A percentile compares a stretch with the other conserved stretches of the same genome.
These are phyloP conservation scores for Geranium incanum DNA, from an alignment of 441 rosid genomes.

Conservation along the genomic window DNA sequence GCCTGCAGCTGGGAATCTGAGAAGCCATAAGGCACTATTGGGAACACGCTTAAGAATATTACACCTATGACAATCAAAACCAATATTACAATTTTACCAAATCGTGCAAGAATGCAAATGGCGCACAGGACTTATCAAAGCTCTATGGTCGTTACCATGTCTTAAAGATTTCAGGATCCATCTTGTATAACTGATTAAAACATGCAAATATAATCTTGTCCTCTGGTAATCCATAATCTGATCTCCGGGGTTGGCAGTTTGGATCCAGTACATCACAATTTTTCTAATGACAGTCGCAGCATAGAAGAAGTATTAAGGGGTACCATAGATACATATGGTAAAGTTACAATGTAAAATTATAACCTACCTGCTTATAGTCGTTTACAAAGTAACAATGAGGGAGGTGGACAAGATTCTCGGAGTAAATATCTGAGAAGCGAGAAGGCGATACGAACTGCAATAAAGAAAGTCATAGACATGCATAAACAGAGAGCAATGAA, in stretches of 20 bases:
- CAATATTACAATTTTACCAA: not conserved
- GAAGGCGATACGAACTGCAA: conserved; percentile 90
- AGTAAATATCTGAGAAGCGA: conserved; percentile 64
- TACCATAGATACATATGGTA: not conserved
- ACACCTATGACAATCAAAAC: conserved; percentile 47
- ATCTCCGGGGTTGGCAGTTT: conserved; percentile 62
- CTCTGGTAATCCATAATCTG: conserved; percentile 94
- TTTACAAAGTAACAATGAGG: conserved; percentile 99
- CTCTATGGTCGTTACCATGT: conserved; percentile 52
- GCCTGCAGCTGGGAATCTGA: conserved; percentile 97
- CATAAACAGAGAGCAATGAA: not conserved
- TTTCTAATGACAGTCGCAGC: conserved; percentile 46
- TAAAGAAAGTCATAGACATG: conserved; percentile 17
- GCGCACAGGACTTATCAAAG: not conserved
- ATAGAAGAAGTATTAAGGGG: conserved; percentile 1
- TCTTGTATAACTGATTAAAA: conserved; percentile 95
- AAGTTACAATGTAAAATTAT: not conserved
- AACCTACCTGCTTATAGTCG: conserved; percentile 85
- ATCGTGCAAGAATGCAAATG: not conserved
- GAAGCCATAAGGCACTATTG: conserved; percentile 96
- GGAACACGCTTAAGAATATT: conserved; percentile 95
- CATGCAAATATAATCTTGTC: conserved; percentile 95
- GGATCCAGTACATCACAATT: conserved; percentile 84
- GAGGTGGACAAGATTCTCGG: conserved; percentile 94
- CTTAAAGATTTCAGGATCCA: conserved; percentile 93